Evolutionary conservation across 306 rosid genomes (phyloP).

Genomic region (Crataegus laevigata): DNA sequence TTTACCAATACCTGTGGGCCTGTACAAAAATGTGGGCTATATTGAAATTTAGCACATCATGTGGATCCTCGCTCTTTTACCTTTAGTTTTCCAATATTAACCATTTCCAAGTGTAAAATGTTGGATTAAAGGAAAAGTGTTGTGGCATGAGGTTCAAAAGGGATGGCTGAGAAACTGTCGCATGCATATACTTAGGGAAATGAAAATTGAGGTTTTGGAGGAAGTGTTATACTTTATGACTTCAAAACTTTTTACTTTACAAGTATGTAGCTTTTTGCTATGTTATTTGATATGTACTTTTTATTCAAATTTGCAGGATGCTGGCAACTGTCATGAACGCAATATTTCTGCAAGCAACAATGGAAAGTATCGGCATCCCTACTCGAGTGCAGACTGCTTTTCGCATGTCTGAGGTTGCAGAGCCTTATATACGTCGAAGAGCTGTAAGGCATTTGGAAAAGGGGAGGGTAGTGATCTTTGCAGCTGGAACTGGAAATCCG

Average conservation of each 20-base stretch:
- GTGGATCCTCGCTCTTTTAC: neutral
- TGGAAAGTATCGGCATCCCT: conserved; percentile 98
- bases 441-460: conserved; percentile 94
- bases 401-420: conserved; percentile 97
- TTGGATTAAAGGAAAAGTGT: neutral
- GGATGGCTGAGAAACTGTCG: neutral
- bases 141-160: neutral
- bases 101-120: neutral
- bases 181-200: neutral
- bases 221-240: neutral
- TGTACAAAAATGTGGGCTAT: neutral
- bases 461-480: conserved; percentile 96
- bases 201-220: neutral
- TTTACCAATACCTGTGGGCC: neutral
- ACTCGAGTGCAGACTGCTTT: conserved; percentile 98
- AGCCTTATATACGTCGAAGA: conserved; percentile 94
- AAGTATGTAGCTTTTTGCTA: neutral
- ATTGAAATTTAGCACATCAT: neutral
- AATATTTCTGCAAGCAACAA: conserved; percentile 98
- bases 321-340: conserved; percentile 98
- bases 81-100: neutral
- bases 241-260: neutral
- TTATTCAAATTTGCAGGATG: conserved; percentile 47
- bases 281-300: conserved; percentile 5
- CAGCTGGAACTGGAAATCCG: conserved; percentile 98